Percentiles rank a stretch among this genome's conserved stretches.
These are phyloP conservation scores for Candida maesae DNA, from an alignment of 805 yeast genomes.

Conservation along the genomic window DNA sequence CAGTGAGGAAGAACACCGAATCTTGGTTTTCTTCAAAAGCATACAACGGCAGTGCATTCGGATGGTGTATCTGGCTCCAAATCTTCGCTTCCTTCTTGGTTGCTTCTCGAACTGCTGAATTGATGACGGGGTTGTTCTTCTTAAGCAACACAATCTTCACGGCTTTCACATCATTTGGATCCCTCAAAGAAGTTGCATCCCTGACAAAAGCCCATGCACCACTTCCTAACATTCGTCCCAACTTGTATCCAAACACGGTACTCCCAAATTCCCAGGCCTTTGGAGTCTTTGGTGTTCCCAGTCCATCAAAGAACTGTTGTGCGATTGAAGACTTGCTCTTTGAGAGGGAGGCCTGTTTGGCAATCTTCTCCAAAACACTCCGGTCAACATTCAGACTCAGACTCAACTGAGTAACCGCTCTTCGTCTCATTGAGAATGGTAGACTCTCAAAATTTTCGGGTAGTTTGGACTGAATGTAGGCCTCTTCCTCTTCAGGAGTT, in stretches of 20 bases:
- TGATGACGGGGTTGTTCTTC: conserved; percentile 28
- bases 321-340: conserved; percentile 25
- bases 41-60: conserved; percentile 58
- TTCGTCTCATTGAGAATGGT: conserved; percentile 60
- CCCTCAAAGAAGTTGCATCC: conserved; percentile 41
- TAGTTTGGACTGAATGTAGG: conserved; percentile 31
- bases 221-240: conserved; percentile 76
- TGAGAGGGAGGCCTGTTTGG: conserved; percentile 26
- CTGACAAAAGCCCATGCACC: conserved; percentile 91
- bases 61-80: conserved; percentile 70
- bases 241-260: conserved; percentile 51
- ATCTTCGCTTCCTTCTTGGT: conserved; percentile 69
- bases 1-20: conserved; percentile 70
- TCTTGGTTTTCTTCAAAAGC: conserved; percentile 57
- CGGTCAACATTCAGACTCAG: conserved; percentile 30
- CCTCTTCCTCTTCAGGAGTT: conserved; percentile 24
- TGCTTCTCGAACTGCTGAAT: conserved; percentile 43
- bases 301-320: conserved; percentile 21
- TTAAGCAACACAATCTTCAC: conserved; percentile 59
- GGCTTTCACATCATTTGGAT: conserved; percentile 41
- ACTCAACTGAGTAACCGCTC: conserved; percentile 32
- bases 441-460: conserved; percentile 52
- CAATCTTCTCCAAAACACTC: conserved; percentile 27
- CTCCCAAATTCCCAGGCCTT: conserved; percentile 62
- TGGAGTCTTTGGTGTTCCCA: conserved; percentile 15